phyloP scores from a whole-genome alignment of 1,284 basidiomycete genomes.

The Macrocystidia cucumis region DNA sequence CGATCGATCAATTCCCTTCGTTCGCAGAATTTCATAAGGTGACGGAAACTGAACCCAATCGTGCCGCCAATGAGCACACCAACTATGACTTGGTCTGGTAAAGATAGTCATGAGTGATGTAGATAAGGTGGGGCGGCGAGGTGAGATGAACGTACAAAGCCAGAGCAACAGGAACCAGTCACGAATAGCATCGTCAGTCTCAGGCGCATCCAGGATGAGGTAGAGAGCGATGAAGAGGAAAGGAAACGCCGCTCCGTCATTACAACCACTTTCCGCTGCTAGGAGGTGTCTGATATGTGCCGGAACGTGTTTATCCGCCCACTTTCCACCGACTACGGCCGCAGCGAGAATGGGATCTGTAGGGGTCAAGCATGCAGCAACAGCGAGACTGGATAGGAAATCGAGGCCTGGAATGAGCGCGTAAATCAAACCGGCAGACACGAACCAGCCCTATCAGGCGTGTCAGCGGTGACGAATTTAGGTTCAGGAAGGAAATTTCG shows the following conservation, averaged over 20 bases:
- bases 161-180: slow-evolving; percentile 84
- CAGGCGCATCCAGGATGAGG: slow-evolving; percentile 62
- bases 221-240: slow-evolving; percentile 94
- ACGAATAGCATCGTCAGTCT: slow-evolving; percentile 60
- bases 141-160: slow-evolving; percentile 55
- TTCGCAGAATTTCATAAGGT: slow-evolving; percentile 96
- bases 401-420: slow-evolving; percentile 81
- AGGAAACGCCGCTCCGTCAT: slow-evolving; percentile 94
- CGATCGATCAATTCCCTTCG: slow-evolving; percentile 87
- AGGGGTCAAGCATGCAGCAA: slow-evolving; percentile 93
- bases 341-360: slow-evolving; percentile 94
- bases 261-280: slow-evolving; percentile 89
- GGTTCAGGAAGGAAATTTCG: slow-evolving; percentile 4
- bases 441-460: slow-evolving; percentile 73
- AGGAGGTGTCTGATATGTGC: slow-evolving; percentile 86
- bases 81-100: slow-evolving; percentile 73
- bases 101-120: slow-evolving; percentile 9
- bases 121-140: slow-evolving; percentile 7
- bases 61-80: slow-evolving; percentile 76
- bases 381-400: slow-evolving; percentile 82
- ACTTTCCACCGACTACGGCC: slow-evolving; percentile 92
- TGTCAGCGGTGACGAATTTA: no score
- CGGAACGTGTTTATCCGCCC: slow-evolving; percentile 97
- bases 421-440: slow-evolving; percentile 85
- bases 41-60: slow-evolving; percentile 79